Evolutionary conservation across 441 rosid species (phyloP), one percentile per base, ranked within the genome.

Genomic region (Populus hybrid): DNA sequence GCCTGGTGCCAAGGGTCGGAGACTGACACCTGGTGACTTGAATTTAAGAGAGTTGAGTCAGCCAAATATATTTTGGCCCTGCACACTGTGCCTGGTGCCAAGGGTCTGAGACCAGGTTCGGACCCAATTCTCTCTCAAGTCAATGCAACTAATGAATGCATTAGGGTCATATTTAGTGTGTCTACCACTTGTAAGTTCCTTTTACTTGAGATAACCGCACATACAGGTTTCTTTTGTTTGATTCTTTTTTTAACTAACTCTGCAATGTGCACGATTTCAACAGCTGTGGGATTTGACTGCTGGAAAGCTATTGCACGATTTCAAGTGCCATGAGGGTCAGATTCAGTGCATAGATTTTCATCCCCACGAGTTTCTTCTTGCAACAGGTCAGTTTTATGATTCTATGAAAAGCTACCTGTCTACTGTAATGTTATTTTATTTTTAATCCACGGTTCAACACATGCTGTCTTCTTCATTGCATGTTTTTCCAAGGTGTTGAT

Each of bases 261-360:
- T 79, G 2, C 50, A 71, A 59, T 71, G 71, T 75, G 26, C 50
- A 40, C 74, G 23, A 77, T 36, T 50, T 73, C 26, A 74, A 80
- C 79, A 97, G 99, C 89, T 94, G 20, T 97, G 99, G 99, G 99
- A 97, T 86, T 89, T 97, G 88, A 97, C 99, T 77, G 99, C 99
- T 83, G 99, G 99, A 81, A 97, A 97, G 87, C 84, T 97, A 79
- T 80, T 97, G 90, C 99, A 94, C 69, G 99, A 97, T 82, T 97
- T 97, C 83, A 97, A 94, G 88, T 77, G 77, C 81, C 99, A 94
- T 77, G 99, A 94, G 82, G 99, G 99, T 78, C 92, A 91, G 84
- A 82, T 97, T 84, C 94, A 93, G 85, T 88, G 97, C 89, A 86
- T 97, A 83, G 99, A 97, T 90, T 94, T 94, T 78, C 99, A 97